phyloP scores from a whole-genome alignment of 345 rosid species.

The Syzygium aqueum region DNA sequence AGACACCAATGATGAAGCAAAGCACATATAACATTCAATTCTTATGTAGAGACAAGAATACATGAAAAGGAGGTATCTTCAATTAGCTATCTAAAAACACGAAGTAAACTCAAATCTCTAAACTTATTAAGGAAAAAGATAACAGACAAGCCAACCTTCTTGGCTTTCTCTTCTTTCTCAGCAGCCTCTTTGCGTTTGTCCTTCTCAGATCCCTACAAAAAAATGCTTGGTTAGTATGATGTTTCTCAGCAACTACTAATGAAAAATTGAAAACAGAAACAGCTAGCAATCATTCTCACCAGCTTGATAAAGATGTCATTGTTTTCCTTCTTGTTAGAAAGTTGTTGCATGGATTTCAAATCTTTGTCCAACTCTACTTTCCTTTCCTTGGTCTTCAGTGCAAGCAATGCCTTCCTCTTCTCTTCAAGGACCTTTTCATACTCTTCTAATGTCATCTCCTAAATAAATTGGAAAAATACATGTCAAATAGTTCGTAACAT shows the following conservation, averaged over 20 bases:
- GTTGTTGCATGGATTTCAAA: conserved; percentile 74
- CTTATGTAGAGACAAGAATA: background rate
- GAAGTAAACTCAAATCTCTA: background rate
- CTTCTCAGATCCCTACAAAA: conserved; percentile 80
- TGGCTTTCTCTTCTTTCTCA: conserved; percentile 85
- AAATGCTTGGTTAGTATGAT: background rate
- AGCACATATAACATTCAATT: background rate
- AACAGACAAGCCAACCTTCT: conserved; percentile 44
- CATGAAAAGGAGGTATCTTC: background rate
- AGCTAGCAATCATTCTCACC: conserved; percentile 27
- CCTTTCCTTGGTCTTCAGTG: conserved; percentile 61
- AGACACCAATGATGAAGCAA: background rate
- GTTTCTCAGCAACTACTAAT: background rate
- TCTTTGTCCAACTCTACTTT: conserved; percentile 69
- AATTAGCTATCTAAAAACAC: background rate
- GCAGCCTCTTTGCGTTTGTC: conserved; percentile 83
- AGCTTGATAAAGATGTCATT: conserved; percentile 85
- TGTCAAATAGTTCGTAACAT: background rate
- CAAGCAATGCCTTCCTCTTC: conserved; percentile 66
- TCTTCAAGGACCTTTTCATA: conserved; percentile 84
- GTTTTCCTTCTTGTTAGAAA: conserved; percentile 73
- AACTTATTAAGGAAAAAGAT: background rate
- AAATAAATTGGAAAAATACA: background rate
- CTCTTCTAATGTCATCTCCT: conserved; percentile 99
- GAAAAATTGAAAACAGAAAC: background rate